These are phyloP conservation scores for Cyberlindnera misumaiensis DNA, from an alignment of 805 yeast species.

Conservation along the genomic window DNA sequence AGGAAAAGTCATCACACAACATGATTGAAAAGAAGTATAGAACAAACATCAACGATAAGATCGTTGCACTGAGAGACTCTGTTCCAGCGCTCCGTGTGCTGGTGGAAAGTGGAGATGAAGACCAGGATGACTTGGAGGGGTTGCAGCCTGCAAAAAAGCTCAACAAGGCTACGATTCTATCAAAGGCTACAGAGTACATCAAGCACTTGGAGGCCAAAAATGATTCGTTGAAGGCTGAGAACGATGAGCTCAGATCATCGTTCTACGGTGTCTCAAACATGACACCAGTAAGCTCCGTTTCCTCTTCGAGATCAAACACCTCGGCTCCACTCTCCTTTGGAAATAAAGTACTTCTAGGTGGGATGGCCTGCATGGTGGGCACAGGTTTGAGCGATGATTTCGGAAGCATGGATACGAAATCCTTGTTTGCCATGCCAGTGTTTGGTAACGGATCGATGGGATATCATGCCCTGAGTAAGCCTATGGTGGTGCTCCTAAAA, in stretches of 20 bases:
- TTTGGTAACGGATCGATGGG: conserved; percentile 27
- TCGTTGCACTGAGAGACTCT: conserved; percentile 53
- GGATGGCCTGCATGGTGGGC: conserved; percentile 59
- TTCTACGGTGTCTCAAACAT: conserved; percentile 19
- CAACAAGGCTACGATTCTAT: conserved; percentile 69
- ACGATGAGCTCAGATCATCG: conserved; percentile 30
- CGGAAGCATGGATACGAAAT: conserved; percentile 34
- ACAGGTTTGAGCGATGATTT: conserved; percentile 50
- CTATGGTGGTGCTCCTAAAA: conserved; percentile 24
- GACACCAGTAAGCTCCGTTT: conserved; percentile 17
- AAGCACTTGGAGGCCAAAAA: conserved; percentile 64
- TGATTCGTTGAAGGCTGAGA: conserved; percentile 40
- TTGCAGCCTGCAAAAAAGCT: conserved; percentile 69
- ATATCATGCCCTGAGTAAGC: conserved; percentile 20
- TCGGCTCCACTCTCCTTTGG: conserved; percentile 20
- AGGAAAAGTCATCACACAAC: conserved; percentile 59
- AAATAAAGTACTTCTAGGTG: conserved; percentile 52
- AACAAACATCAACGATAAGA: conserved; percentile 64
- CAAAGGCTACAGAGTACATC: conserved; percentile 74
- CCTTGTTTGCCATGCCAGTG: conserved; percentile 43
- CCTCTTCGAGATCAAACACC: conserved; percentile 9
- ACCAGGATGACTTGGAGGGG: conserved; percentile 65
- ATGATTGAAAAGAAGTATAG: conserved; percentile 68
- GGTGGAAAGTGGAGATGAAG: conserved; percentile 41
- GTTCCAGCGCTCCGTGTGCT: conserved; percentile 54